Evolutionary conservation across 2,329 filamentous ascomycete species (phyloP).

Genomic region (Fusarium siculi): DNA sequence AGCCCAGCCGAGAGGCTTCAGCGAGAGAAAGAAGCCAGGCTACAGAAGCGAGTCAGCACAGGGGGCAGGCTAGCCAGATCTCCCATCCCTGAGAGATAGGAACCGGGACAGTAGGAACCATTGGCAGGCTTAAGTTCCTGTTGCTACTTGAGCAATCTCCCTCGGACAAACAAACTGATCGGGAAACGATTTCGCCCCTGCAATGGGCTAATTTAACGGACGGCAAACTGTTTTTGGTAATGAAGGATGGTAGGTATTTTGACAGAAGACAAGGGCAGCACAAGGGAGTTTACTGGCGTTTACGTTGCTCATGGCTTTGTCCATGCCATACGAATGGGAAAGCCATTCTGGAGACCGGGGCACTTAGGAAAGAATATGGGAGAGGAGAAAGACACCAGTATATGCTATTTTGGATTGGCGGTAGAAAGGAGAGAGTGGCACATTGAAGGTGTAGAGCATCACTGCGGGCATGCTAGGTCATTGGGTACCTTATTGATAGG

Average conservation of each 20-base stretch:
- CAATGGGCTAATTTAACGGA: constrained; percentile 25
- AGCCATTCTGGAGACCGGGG: constrained; percentile 9
- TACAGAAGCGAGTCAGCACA: constrained; percentile 83
- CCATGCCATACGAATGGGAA: constrained; percentile 6
- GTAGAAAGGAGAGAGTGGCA: constrained; percentile 6
- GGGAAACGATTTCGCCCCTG: constrained; percentile 13
- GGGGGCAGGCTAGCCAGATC: constrained; percentile 77
- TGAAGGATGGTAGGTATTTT: constrained; percentile 37
- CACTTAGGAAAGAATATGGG: constrained; percentile 14
- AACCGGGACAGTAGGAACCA: constrained; percentile 54
- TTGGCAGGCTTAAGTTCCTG: constrained; percentile 52
- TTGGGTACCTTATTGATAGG: constrained; percentile 36
- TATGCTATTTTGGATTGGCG: constrained; percentile 12
- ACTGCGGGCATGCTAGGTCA: constrained; percentile 16
- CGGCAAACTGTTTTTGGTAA: constrained; percentile 32
- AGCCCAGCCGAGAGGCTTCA: constrained; percentile 61
- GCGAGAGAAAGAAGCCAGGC: constrained; percentile 72
- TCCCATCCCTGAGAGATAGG: constrained; percentile 71
- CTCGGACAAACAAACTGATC: constrained; percentile 41
- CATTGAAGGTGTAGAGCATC: constrained; percentile 9
- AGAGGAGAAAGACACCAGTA: constrained; percentile 24
- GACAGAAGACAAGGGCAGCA: constrained; percentile 34
- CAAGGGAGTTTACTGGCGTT: constrained; percentile 42
- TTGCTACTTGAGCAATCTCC: constrained; percentile 49
- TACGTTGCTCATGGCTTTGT: constrained; percentile 25